Evolutionary conservation across 73 alveolate genomes (phyloP), one percentile per base, ranked within the genome.

Genomic region (Paraurostyla sp.): DNA sequence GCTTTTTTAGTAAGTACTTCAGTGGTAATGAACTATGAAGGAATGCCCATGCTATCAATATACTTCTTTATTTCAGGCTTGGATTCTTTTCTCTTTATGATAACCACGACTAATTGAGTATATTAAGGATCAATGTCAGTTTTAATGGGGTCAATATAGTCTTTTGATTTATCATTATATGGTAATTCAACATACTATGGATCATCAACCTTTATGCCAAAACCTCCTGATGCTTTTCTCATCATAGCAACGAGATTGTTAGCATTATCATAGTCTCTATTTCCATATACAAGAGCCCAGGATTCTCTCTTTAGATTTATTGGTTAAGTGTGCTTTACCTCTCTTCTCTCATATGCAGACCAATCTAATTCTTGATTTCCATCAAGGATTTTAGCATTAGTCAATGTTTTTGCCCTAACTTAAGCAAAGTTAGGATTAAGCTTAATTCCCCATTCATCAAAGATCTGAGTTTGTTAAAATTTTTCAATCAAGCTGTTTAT

Each of bases 11-110:
- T 1, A 33, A 52, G 13, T 18, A 42, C 43, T 6, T 76, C 80
- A 50, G 60, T 29, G 27, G 40, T 11, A 22, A 86, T 80, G 41
- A 86, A 88, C 89, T 88, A 43, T 32, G 91, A 42, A 25, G 73
- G 60, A 46, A 73, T 11, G 15, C 88, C 88, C 49, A 50, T 36
- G 23, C 58, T 16, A 81, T 88, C 69, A 38, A 80, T 49, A 9
- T 11, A 0, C 9, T 54, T 38, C 54, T 78, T 88, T 13, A 60
- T 41, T 57, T 40, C 20, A 9, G 65, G 45, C 25, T 58, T 81
- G 0, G 29, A 36, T 33, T 30, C 81, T 27, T 35, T 43, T 57
- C 29, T 81, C 0, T 58, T 71, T 16, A 81, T 42, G 1, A 81
- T 9, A 20, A 81, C 91, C 4, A 81, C 82, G 4, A 42, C 91